Base-by-base conservation (phyloP, 495 filamentous ascomycete species). In the Aspergillus asperescens region DNA sequence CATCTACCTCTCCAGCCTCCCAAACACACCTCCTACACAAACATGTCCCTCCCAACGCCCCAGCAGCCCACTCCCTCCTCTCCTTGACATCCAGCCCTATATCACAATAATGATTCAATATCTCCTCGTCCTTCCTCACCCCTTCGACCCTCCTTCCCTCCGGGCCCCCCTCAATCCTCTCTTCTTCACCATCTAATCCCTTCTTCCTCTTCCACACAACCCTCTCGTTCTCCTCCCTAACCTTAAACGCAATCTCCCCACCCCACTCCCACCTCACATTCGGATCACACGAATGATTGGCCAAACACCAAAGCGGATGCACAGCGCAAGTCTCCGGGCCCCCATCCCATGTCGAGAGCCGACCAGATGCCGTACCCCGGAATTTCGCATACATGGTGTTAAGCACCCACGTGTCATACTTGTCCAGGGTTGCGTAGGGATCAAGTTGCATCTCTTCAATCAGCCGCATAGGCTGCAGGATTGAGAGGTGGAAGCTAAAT, bases 241-340 rank as follows among this genome's bases (percentile, higher is more conserved):
- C 77, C 37, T 69, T 63, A 60, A 96, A 85, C 9, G 81, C 81
- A 68, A 96, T 94, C 51, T 81, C 83, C 0, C 88, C 90, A 18
- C 85, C 85, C 86, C 91, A 97, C 60, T 94, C 89, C 93, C 93
- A 98, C 1, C 77, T 74, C 40, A 96, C 89, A 69, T 95, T 96
- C 9, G 93, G 93, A 65, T 94, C 82, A 67, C 93, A 98, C 54
- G 85, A 86, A 67, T 98, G 94, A 54, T 98, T 98, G 12, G 91
- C 92, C 31, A 89, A 65, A 66, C 80, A 87, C 81, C 86, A 89
- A 28, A 87, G 65, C 46, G 83, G 81, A 65, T 89, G 85, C 41
- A 88, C 86, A 24, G 89, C 89, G 32, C 84, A 85, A 8, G 93
- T 80, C 50, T 93, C 88, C 0, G 89, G 89, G 16, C 85, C 75